Conservation (phyloP, 192 early-diverging fungal species). For the Funneliformis mosseae region DNA sequence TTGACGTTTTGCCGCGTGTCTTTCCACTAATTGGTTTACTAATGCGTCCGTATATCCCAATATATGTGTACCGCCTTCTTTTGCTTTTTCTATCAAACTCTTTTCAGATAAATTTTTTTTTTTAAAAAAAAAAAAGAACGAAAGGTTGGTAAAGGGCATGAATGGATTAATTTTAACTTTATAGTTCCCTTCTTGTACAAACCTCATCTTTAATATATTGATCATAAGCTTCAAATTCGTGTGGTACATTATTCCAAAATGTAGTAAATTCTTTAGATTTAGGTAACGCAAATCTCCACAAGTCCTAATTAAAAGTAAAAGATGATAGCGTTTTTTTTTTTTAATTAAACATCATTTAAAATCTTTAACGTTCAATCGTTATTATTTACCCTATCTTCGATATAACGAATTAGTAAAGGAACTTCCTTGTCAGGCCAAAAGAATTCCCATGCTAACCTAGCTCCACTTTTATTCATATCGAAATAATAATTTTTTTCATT, state of each 20-base stretch:
- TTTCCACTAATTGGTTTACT: not conserved
- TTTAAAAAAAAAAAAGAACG: too few species aligned
- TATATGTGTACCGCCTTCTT: constrained; percentile 4
- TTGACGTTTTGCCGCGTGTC: not conserved
- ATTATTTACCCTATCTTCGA: not conserved
- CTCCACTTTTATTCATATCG: constrained; percentile 24
- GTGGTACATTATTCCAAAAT: not conserved
- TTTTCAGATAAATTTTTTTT: not conserved
- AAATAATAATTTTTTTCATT: constrained; percentile 10
- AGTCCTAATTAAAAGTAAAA: not conserved
- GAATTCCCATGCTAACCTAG: constrained; percentile 26
- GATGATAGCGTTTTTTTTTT: not conserved
- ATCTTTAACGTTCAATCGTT: not conserved
- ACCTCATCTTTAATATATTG: constrained; percentile 14
- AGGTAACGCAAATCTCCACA: constrained; percentile 6
- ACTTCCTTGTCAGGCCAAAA: constrained; percentile 18
- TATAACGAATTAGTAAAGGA: constrained; percentile 8
- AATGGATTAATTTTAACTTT: not conserved
- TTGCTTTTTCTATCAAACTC: not conserved
- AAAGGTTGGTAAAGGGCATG: not conserved
- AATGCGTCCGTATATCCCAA: not conserved
- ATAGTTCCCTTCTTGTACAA: not conserved
- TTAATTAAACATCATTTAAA: not conserved
- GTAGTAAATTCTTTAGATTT: constrained; percentile 5
- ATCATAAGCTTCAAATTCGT: constrained; percentile 1